Conservation (phyloP, 2,329 filamentous ascomycete genomes). For the Colletotrichum lindemuthianum region DNA sequence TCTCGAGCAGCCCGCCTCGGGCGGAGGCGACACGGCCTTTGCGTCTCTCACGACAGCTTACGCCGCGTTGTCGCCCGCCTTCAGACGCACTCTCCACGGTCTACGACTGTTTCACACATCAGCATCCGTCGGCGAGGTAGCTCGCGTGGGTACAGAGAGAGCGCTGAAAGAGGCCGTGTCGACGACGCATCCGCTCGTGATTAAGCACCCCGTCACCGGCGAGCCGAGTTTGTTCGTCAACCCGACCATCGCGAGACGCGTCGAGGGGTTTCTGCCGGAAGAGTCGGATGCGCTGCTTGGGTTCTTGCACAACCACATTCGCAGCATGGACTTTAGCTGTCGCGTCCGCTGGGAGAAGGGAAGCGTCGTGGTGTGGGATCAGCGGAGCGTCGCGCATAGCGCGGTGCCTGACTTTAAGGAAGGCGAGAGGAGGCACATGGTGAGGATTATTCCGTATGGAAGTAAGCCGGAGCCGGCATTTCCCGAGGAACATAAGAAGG, state of each 20-base stretch:
- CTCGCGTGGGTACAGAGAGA: slow-evolving; percentile 41
- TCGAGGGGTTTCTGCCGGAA: slow-evolving; percentile 43
- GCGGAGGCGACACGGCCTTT: slow-evolving; percentile 44
- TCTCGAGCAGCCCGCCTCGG: slow-evolving; percentile 40
- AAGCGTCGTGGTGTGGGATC: slow-evolving; percentile 45
- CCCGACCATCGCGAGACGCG: slow-evolving; percentile 42
- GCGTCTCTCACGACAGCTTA: slow-evolving; percentile 44
- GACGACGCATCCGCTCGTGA: slow-evolving; percentile 43
- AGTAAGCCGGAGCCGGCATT: slow-evolving; percentile 37
- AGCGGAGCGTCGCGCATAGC: slow-evolving; percentile 40
- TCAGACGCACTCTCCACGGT: slow-evolving; percentile 29
- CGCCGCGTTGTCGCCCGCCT: slow-evolving; percentile 42
- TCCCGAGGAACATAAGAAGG: neutral
- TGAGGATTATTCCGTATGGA: slow-evolving; percentile 44
- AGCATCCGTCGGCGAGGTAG: slow-evolving; percentile 43
- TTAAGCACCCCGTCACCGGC: slow-evolving; percentile 43
- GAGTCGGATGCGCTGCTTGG: slow-evolving; percentile 42
- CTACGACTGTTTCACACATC: slow-evolving; percentile 38
- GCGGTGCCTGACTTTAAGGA: slow-evolving; percentile 45
- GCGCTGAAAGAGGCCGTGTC: slow-evolving; percentile 43
- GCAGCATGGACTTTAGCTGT: slow-evolving; percentile 45
- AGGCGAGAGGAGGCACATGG: slow-evolving; percentile 44
- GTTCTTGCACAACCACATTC: slow-evolving; percentile 44
- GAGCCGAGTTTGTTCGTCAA: slow-evolving; percentile 43
- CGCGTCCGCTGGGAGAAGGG: slow-evolving; percentile 44